phyloP scores from a whole-genome alignment of 805 yeast genomes.

The Yarrowia sp. region DNA sequence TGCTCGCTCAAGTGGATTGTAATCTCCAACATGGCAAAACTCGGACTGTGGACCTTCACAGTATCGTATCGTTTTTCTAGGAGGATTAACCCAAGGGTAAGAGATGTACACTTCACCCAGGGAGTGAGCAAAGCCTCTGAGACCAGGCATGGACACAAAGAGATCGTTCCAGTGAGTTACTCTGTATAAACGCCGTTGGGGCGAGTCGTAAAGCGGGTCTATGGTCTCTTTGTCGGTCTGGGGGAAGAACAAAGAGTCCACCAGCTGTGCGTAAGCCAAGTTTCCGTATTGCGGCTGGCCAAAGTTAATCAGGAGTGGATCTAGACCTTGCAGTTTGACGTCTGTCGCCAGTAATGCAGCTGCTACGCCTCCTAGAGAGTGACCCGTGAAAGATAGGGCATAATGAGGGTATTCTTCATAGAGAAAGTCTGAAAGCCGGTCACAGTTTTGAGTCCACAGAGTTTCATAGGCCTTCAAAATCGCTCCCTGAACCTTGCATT shows the following conservation, averaged over 20 bases:
- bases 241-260: conserved; percentile 34
- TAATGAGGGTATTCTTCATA: neutral
- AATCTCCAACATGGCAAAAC: conserved; percentile 12
- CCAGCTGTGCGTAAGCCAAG: conserved; percentile 46
- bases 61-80: neutral
- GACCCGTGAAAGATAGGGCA: conserved; percentile 4
- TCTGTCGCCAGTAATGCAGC: conserved; percentile 10
- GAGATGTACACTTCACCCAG: conserved; percentile 19
- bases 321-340: neutral
- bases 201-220: conserved; percentile 11
- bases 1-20: conserved; percentile 17
- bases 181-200: conserved; percentile 3
- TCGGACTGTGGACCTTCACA: conserved; percentile 14
- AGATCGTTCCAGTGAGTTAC: conserved; percentile 20
- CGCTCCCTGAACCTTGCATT: conserved; percentile 15
- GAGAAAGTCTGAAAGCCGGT: neutral
- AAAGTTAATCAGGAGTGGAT: conserved; percentile 2
- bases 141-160: conserved; percentile 1
- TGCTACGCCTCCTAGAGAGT: conserved; percentile 15
- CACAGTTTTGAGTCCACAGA: neutral
- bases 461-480: neutral
- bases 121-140: conserved; percentile 2
- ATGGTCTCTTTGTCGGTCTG: neutral
- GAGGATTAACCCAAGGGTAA: conserved; percentile 3
- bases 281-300: conserved; percentile 34